Base-by-base conservation (phyloP, 1,139 yeast genomes). In the Suhomyces taliae region DNA sequence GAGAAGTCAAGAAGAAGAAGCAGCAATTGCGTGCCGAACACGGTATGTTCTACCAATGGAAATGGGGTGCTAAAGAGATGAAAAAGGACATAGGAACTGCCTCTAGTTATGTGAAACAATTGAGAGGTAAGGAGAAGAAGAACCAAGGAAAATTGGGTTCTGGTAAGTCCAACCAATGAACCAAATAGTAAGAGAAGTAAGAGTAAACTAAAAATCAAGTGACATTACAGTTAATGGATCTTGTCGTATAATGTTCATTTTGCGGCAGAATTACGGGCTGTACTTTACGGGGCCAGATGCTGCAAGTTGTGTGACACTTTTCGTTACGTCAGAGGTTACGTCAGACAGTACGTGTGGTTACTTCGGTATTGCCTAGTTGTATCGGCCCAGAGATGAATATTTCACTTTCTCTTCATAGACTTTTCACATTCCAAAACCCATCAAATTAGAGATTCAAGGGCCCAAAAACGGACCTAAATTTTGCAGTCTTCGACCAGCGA, bases 11-110 rank as follows among this genome's bases (percentile, higher is more conserved):
- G 53, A 67, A 67, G 60, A 70, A 73, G 64, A 69, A 69, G 56
- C 55, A 72, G 53, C 62, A 69, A 52, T 63, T 75, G 53, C 59
- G 71, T 41, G 61, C 65, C 15, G 62, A 74, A 48, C 71, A 74
- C 51, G 80, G 80, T 0, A 41, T 65, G 15, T 72, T 74, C 46
- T 75, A 71, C 61, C 65, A 66, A 52, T 72, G 66, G 59, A 75
- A 74, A 53, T 59, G 72, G 52, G 72, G 69, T 11, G 68, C 70
- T 5, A 56, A 65, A 49, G 76, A 72, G 44, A 55, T 68, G 46
- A 62, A 65, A 45, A 53, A 61, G 14, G 79, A 73, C 54, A 53
- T 66, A 9, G 57, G 42, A 29, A 32, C 39, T 59, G 64, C 65
- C 15, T 52, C 60, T 32, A 52, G 57, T 47, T 56, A 58, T 47